phyloP scores from a whole-genome alignment of 1,284 basidiomycete genomes.

The Ustilago curta region DNA sequence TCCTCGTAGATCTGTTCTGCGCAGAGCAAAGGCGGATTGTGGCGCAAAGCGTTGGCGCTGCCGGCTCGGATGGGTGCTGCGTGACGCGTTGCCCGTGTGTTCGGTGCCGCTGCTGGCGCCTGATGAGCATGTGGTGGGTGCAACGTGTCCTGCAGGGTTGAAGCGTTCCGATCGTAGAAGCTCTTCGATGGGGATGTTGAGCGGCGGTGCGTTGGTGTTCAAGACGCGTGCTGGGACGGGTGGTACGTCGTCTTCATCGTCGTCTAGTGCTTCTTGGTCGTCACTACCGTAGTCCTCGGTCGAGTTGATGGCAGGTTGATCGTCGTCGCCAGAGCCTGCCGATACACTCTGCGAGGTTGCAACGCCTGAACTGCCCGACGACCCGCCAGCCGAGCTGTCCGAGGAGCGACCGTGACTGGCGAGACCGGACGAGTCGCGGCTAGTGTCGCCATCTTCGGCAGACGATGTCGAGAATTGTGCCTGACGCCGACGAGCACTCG shows the following conservation, averaged over 20 bases:
- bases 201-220: slow-evolving; percentile 31
- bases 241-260: neutral
- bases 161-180: slow-evolving; percentile 36
- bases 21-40: slow-evolving; percentile 9
- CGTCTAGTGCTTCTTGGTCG: slow-evolving; percentile 3
- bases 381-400: slow-evolving; percentile 2
- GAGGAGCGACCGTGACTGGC: slow-evolving; percentile 10
- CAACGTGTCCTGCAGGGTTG: slow-evolving; percentile 12
- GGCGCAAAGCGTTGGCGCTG: neutral
- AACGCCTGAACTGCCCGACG: slow-evolving; percentile 11
- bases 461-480: neutral
- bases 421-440: slow-evolving; percentile 24
- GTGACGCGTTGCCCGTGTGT: slow-evolving; percentile 7
- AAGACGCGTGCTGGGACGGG: neutral
- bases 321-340: slow-evolving; percentile 13
- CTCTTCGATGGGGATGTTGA: slow-evolving; percentile 50
- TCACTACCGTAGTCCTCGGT: slow-evolving; percentile 10
- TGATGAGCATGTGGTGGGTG: neutral
- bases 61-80: neutral
- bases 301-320: neutral
- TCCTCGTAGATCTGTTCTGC: slow-evolving; percentile 32
- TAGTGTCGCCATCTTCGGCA: slow-evolving; percentile 22
- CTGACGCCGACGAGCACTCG: neutral
- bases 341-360: slow-evolving; percentile 3
- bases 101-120: slow-evolving; percentile 16